Base-by-base conservation (phyloP, 164 flowering plant species). In the Paratinospora sagittata region DNA sequence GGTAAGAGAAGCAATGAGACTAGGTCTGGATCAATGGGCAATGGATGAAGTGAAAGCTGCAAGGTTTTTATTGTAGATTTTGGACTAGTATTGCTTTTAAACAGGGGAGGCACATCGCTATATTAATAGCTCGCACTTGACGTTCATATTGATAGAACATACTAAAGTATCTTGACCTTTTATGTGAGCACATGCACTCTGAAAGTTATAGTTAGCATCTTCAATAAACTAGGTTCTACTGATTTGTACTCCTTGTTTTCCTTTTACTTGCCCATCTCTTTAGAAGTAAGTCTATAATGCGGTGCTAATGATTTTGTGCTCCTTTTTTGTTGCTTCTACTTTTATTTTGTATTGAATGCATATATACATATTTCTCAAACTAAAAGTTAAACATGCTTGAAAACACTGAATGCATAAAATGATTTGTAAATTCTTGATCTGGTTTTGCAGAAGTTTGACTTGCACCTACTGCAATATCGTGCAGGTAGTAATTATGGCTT, bases 381-480 rank as follows among this genome's bases (percentile, higher is more conserved):
- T 47, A 68, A 26, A 9, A 68, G 33, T 26, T 23, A 63, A 21
- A 21, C 63, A 43, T 67, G 14, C 10, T 33, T 61, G 45, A 39
- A 33, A 3, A 34, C 27, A 64, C 36, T 27, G 55, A 16, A 33
- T 8, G 7, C 23, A 12, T 37, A 6, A 26, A 17, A 10, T 61
- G 19, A 34, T 66, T 77, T 13, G 72, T 45, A 10, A 69, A 65
- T 66, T 33, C 34, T 75, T 76, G 63, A 19, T 79, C 63, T 79
- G 73, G 39, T 26, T 58, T 77, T 78, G 81, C 95, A 94, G 98
- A 79, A 78, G 71, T 62, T 83, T 78, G 85, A 89, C 92, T 16
- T 95, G 98, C 87, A 65, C 89, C 69, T 89, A 86, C 77, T 95
- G 98, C 75, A 81, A 84, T 78, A 78, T 90, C 71, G 75, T 88